Base-by-base conservation (phyloP, 129 eudicot genomes). In the Pulicaria dysenterica region DNA sequence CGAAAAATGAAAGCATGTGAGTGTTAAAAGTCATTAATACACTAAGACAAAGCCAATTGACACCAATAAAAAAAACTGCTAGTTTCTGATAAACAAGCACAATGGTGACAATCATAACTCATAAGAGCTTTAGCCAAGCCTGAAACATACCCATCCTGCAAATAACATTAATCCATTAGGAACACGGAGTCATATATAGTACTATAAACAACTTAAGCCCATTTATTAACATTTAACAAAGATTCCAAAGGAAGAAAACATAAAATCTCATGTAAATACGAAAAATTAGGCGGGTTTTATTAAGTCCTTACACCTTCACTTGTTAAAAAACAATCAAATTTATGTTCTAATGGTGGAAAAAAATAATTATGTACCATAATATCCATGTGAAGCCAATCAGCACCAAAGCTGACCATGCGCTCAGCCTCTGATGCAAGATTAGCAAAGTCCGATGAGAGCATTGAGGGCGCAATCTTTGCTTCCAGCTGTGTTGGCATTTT, bases 301-400 rank as follows among this genome's bases (percentile, higher is more conserved):
- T 48, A 48, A 48, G 0, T 7, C 3, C 31, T 48, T 48, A 12
- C 53, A 8, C 10, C 53, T 48, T 48, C n/a, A 48, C 8, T 48
- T 4, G 53, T 12, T 13, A 48, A 48, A 8, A 11, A 48, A 12
- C 53, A 3, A 48, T 48, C 53, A 38, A 54, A 16, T 12, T 42
- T 37, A 38, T 3, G 37, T 53, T 17, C 2, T n/a, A 39, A 3
- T 49, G 59, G 14, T 13, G 17, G 7, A 49, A 3, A 37, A 31
- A 15, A 24, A 55, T 16, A 11, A 60, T 5, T 4, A 2, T 53
- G 39, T 75, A 93, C 98, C 98, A 93, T 93, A 63, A 93, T 85
- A 69, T 93, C 96, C 96, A 93, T 93, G 77, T 93, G 98, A 56
- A 93, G 98, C 98, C 98, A 90, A 80, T 93, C 98, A 13, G 98